These are phyloP conservation scores for Grammothele lineata DNA, from an alignment of 768 basidiomycete species.

Conservation along the genomic window DNA sequence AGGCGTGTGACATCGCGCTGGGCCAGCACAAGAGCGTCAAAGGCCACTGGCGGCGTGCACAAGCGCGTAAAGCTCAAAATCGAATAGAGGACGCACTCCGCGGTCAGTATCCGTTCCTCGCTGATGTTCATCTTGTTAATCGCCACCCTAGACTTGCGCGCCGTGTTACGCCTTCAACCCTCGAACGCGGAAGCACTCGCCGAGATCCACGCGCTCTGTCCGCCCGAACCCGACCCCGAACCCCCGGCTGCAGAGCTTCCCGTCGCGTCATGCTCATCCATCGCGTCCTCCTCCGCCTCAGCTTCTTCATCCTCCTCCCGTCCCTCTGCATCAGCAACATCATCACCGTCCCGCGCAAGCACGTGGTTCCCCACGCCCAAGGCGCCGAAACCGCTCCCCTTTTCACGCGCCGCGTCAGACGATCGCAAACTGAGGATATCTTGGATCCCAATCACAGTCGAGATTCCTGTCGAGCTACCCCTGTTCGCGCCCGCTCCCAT, in stretches of 20 bases:
- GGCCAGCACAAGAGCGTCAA: conserved; percentile 64
- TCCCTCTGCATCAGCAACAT: conserved; percentile 20
- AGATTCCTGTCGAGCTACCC: conserved; percentile 23
- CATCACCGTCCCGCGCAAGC: background rate
- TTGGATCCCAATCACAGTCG: conserved; percentile 40
- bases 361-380: conserved; percentile 37
- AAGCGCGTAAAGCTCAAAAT: conserved; percentile 59
- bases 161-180: conserved; percentile 58
- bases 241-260: background rate
- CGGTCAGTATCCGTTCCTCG: conserved; percentile 32
- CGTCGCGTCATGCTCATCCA: conserved; percentile 10
- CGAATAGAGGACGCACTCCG: conserved; percentile 53
- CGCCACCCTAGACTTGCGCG: conserved; percentile 59
- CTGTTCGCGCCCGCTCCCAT: conserved; percentile 20
- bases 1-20: conserved; percentile 63
- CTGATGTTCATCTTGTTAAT: background rate
- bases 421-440: conserved; percentile 51
- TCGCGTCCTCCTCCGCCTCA: conserved; percentile 30
- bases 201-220: conserved; percentile 44
- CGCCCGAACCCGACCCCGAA: conserved; percentile 22
- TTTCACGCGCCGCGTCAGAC: conserved; percentile 46
- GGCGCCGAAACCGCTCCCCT: conserved; percentile 45
- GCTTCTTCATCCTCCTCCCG: conserved; percentile 21
- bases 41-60: conserved; percentile 66
- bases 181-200: conserved; percentile 57